Evolutionary conservation across 345 rosid genomes (phyloP).

Genomic region (Aegle marmelos): DNA sequence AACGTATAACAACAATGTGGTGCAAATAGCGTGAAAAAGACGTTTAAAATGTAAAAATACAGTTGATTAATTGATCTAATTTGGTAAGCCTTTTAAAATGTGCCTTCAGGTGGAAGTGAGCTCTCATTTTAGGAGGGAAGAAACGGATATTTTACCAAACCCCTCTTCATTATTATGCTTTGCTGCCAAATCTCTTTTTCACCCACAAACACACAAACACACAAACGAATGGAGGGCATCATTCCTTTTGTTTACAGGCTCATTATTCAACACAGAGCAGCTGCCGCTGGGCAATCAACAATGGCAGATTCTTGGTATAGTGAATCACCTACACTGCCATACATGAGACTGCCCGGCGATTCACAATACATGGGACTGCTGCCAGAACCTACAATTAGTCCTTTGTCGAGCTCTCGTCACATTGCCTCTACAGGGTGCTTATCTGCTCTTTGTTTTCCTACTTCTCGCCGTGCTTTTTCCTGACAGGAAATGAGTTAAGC

Average conservation of each 20-base stretch:
- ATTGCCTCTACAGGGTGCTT: neutral
- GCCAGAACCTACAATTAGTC: neutral
- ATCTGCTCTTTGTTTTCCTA: neutral
- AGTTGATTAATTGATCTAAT: neutral
- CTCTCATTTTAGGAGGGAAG: conserved; percentile 4
- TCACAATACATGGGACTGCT: neutral
- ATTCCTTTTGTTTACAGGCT: conserved; percentile 7
- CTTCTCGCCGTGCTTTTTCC: neutral
- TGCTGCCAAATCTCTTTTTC: neutral
- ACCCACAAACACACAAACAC: neutral
- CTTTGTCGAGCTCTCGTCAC: neutral
- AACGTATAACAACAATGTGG: no score
- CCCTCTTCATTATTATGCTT: neutral
- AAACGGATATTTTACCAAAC: conserved; percentile 3
- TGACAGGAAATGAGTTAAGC: neutral
- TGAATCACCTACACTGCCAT: conserved; percentile 4
- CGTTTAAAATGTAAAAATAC: no score
- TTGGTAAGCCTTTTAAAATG: neutral
- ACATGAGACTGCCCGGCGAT: neutral
- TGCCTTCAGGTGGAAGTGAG: conserved; percentile 3
- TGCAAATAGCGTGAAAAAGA: no score
- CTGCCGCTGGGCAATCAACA: neutral
- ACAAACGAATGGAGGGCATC: conserved; percentile 8
- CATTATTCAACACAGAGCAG: conserved; percentile 4
- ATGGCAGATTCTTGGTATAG: conserved; percentile 10